phyloP scores from a whole-genome alignment of 805 yeast species.

The Kodamaea jinghongensis region DNA sequence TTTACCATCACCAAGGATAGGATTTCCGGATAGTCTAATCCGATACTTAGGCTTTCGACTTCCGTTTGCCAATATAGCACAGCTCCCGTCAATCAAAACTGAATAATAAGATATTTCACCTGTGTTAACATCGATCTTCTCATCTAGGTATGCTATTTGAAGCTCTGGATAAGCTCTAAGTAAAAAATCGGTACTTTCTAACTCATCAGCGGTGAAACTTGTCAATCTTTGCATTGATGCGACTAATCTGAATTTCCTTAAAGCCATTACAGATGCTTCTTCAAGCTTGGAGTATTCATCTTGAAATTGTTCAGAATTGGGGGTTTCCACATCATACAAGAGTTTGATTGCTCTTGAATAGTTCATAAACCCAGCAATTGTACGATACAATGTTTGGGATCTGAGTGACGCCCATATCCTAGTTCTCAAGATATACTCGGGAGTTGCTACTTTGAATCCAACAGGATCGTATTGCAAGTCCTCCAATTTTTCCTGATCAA shows the following conservation, averaged over 20 bases:
- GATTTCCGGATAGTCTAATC: slow-evolving; percentile 71
- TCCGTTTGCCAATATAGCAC: slow-evolving; percentile 59
- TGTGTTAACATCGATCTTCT: slow-evolving; percentile 40
- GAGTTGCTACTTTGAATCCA: slow-evolving; percentile 48
- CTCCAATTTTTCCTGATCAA: slow-evolving; percentile 26
- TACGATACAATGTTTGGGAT: slow-evolving; percentile 46
- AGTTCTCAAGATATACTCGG: slow-evolving; percentile 46
- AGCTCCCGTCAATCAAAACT: slow-evolving; percentile 67
- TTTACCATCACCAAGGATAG: slow-evolving; percentile 82
- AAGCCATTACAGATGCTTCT: slow-evolving; percentile 52
- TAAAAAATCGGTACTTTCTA: slow-evolving; percentile 56
- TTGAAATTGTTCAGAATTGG: slow-evolving; percentile 27
- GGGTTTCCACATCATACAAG: slow-evolving; percentile 47
- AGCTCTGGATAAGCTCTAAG: slow-evolving; percentile 66
- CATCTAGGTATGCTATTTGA: slow-evolving; percentile 61
- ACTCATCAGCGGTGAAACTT: slow-evolving; percentile 54
- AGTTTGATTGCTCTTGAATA: slow-evolving; percentile 47
- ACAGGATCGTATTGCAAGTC: slow-evolving; percentile 47
- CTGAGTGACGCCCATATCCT: slow-evolving; percentile 49
- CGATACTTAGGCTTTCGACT: slow-evolving; percentile 46
- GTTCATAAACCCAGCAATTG: slow-evolving; percentile 47
- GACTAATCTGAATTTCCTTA: slow-evolving; percentile 61
- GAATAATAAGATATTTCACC: slow-evolving; percentile 54
- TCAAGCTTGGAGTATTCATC: slow-evolving; percentile 39
- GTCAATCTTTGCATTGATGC: slow-evolving; percentile 64